Base-by-base conservation (phyloP, 805 yeast genomes). In the Kodamaea jinghongensis region DNA sequence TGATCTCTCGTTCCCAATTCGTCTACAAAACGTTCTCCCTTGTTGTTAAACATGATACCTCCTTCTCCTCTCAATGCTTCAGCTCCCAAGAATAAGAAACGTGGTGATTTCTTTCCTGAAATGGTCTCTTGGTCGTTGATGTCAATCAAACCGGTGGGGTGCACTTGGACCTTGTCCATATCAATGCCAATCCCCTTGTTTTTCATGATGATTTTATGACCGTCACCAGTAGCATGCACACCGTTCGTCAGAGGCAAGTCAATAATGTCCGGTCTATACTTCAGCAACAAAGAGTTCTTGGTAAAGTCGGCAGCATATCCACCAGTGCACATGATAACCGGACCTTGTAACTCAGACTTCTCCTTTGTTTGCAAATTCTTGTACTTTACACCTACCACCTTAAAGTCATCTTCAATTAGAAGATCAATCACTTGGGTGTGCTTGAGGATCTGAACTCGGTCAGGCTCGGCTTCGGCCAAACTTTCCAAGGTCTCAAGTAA, bases 1-100 rank as follows among this genome's bases (percentile, higher is more conserved):
- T 76, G 68, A 50, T 79, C 84, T 48, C 85, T 61, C 8, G 80
- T 75, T 2, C 79, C 76, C 35, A 79, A 65, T 53, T 79, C 85
- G 52, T 79, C 78, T 25, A 76, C 76, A 55, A 79, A 79, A 36
- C 85, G 62, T 34, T 73, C 71, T 23, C 82, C 82, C 39, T 65
- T 61, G 10, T 56, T 53, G 50, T 77, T 73, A 34, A 80, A 53
- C 55, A 80, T 66, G 28, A 80, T 65, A 0, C 84, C 86, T 23
- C 86, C 86, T 56, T 76, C 82, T 11, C 85, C 85, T 43, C 85
- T 63, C 26, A 80, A 62, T 4, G 82, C 83, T 55, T 79, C 85
- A 2, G 84, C 85, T 6, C 84, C 85, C 31, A 80, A 61, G 44
- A 77, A 75, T 41, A 77, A 64, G 52, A 77, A 78, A 42, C 80